phyloP scores from a whole-genome alignment of 1,284 basidiomycete genomes.

The Agroathelia rolfsii region DNA sequence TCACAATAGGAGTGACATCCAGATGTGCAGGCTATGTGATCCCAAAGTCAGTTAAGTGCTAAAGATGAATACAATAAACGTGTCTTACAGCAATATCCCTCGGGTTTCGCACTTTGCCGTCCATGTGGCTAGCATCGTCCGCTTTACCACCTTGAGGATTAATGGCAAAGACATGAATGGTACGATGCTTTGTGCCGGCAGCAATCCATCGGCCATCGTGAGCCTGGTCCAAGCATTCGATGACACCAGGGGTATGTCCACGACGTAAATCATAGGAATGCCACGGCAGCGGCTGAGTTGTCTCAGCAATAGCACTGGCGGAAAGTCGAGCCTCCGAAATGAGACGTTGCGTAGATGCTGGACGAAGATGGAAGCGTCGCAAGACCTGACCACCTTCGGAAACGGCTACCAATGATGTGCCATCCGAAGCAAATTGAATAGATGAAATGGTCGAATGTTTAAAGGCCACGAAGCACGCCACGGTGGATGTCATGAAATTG shows the following conservation, averaged over 20 bases:
- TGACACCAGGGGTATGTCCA: constrained; percentile 59
- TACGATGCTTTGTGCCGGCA: constrained; percentile 53
- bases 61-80: constrained; percentile 2
- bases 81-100: constrained; percentile 36
- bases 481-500: constrained; percentile 17
- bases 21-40: constrained; percentile 12
- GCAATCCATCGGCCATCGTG: constrained; percentile 64
- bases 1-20: constrained; percentile 45
- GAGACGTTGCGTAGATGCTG: constrained; percentile 24
- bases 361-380: constrained; percentile 44
- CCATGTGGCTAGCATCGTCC: constrained; percentile 54
- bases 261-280: constrained; percentile 64
- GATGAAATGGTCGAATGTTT: constrained; percentile 38
- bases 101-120: constrained; percentile 46
- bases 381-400: constrained; percentile 52
- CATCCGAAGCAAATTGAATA: constrained; percentile 51
- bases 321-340: constrained; percentile 8
- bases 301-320: constrained; percentile 4
- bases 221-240: constrained; percentile 51
- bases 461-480: constrained; percentile 40
- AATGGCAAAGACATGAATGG: constrained; percentile 65
- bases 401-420: constrained; percentile 46
- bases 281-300: constrained; percentile 28
- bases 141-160: constrained; percentile 69
- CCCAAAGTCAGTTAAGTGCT: background rate